These are phyloP conservation scores for Teratosphaeriaceae sp. DNA, from an alignment of 2,329 filamentous ascomycete genomes.

Conservation along the genomic window DNA sequence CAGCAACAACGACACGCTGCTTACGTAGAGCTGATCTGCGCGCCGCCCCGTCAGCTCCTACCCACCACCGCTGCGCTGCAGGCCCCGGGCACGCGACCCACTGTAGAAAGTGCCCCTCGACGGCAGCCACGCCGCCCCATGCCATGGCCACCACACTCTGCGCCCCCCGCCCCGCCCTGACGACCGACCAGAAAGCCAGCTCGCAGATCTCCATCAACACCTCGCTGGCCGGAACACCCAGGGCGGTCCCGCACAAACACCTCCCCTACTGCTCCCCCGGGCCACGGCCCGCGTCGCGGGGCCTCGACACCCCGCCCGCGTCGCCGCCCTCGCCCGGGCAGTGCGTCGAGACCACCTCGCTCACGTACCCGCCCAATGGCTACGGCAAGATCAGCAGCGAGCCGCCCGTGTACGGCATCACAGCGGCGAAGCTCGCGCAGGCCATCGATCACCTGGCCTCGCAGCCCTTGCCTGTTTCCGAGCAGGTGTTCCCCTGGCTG, in stretches of 20 bases:
- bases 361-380: constrained; percentile 66
- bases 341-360: constrained; percentile 55
- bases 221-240: constrained; percentile 48
- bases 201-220: constrained; percentile 54
- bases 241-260: constrained; percentile 77
- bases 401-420: constrained; percentile 65
- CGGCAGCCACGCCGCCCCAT: neutral
- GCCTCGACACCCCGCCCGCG: constrained; percentile 43
- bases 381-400: constrained; percentile 51
- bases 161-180: constrained; percentile 25
- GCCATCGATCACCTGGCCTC: constrained; percentile 70
- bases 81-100: neutral
- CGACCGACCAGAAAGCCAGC: constrained; percentile 41
- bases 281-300: constrained; percentile 47
- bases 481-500: constrained; percentile 91
- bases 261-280: constrained; percentile 84
- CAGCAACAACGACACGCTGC: constrained; percentile 1
- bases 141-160: constrained; percentile 40
- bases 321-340: constrained; percentile 57
- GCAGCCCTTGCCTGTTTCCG: constrained; percentile 76
- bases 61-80: too few species aligned
- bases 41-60: too few species aligned
- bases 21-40: neutral
- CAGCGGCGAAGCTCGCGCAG: constrained; percentile 58
- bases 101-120: neutral